Percentiles rank a stretch among this genome's conserved stretches.
These are phyloP conservation scores for Phanerochaete carnosa DNA, from an alignment of 768 basidiomycete species.

Conservation along the genomic window DNA sequence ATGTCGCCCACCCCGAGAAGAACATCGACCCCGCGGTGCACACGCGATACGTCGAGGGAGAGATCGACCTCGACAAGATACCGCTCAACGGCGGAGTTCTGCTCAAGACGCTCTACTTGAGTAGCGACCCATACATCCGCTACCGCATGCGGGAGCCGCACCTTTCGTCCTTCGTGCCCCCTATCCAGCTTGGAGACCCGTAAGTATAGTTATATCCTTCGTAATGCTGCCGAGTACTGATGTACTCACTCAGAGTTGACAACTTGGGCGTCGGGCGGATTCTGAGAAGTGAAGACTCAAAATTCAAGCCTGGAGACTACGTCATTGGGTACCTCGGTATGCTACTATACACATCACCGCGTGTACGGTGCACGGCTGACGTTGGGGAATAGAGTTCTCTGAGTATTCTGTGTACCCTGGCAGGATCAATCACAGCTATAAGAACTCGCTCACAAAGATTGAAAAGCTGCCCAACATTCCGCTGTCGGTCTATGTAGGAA, in stretches of 20 bases:
- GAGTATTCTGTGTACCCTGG: constrained; percentile 8
- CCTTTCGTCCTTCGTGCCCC: constrained; percentile 3
- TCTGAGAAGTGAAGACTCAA: constrained; percentile 10
- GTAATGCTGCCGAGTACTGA: neutral
- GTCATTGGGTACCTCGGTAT: constrained; percentile 6
- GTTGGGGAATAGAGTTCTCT: neutral
- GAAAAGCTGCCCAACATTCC: neutral
- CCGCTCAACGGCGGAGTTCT: constrained; percentile 20
- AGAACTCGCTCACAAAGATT: constrained; percentile 1
- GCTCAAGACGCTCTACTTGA: constrained; percentile 15
- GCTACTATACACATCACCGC: neutral
- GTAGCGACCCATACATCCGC: constrained; percentile 18
- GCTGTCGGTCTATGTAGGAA: constrained; percentile 1
- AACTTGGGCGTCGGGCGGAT: constrained; percentile 10
- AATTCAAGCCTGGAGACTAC: constrained; percentile 6
- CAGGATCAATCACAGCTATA: neutral
- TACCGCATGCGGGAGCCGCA: constrained; percentile 11
- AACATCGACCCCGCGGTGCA: neutral
- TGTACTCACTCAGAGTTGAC: neutral
- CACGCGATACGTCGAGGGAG: constrained; percentile 1
- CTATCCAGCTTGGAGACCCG: neutral
- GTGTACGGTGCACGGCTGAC: neutral
- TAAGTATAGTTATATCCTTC: neutral
- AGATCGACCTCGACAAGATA: constrained; percentile 17
- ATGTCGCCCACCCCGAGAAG: constrained; percentile 1